Evolutionary conservation across 1,139 yeast genomes (phyloP).

Genomic region (Debaryomycetaceae sp.): DNA sequence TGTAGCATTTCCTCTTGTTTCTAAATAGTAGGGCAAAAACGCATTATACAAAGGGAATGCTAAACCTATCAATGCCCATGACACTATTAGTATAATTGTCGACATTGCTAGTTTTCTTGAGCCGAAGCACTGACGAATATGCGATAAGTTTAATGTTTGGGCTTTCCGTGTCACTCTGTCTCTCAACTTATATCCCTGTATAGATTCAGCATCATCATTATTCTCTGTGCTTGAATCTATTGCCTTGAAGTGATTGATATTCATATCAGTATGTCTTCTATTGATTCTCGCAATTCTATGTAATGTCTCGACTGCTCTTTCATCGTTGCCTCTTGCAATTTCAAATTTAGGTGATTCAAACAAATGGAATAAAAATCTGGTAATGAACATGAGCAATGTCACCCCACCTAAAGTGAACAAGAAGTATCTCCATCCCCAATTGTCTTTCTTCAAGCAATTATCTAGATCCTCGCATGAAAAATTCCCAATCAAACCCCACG

Average conservation of each 20-base stretch:
- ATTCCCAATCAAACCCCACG: constrained; percentile 41
- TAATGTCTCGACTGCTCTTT: constrained; percentile 30
- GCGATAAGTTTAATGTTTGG: constrained; percentile 26
- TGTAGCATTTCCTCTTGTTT: constrained; percentile 30
- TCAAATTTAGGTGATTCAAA: constrained; percentile 40
- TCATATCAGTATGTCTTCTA: constrained; percentile 18
- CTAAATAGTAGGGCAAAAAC: constrained; percentile 38
- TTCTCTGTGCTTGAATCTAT: constrained; percentile 21
- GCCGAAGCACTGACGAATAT: constrained; percentile 34
- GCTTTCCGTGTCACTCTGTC: constrained; percentile 22
- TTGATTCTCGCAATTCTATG: constrained; percentile 36
- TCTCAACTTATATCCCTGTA: constrained; percentile 10
- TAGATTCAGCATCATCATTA: neutral
- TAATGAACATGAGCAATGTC: constrained; percentile 33
- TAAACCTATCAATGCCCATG: constrained; percentile 45
- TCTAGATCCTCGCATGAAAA: constrained; percentile 27
- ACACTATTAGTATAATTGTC: constrained; percentile 29
- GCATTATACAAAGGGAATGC: constrained; percentile 47
- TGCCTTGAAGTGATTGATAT: constrained; percentile 27
- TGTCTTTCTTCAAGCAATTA: constrained; percentile 30
- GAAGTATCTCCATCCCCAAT: constrained; percentile 45
- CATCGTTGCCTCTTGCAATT: constrained; percentile 38
- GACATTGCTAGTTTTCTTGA: constrained; percentile 31
- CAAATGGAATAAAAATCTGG: constrained; percentile 33
- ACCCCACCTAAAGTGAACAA: constrained; percentile 40